Conservation (phyloP, 192 early-diverging fungal species). For the Haplosporangium gracile region DNA sequence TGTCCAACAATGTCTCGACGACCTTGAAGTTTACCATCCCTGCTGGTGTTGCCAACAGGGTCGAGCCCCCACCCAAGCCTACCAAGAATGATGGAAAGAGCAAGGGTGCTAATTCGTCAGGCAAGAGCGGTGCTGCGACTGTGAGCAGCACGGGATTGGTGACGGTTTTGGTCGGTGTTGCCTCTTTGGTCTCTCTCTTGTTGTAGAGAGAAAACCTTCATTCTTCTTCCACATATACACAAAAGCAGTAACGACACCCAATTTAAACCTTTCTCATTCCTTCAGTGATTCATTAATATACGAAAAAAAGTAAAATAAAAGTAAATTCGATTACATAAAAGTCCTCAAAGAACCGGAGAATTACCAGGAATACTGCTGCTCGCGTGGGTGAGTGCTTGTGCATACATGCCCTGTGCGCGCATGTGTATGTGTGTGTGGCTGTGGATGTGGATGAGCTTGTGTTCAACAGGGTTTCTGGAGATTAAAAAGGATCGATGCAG, state of each 20-base stretch:
- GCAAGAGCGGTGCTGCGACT: not conserved
- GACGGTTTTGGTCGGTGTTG: not conserved
- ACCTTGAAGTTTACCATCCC: constrained; percentile 17
- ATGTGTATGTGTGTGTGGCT: no score
- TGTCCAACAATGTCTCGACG: constrained; percentile 11
- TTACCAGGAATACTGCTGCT: not conserved
- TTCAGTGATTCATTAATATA: no score
- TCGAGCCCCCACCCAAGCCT: constrained; percentile 40
- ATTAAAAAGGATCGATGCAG: no score
- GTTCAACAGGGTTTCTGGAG: no score
- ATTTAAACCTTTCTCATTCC: no score
- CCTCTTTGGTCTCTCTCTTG: constrained; percentile 9
- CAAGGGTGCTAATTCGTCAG: not conserved
- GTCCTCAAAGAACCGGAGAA: no score
- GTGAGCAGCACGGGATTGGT: not conserved
- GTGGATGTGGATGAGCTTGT: no score
- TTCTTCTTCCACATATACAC: not conserved
- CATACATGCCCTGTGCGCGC: no score
- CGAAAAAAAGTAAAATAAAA: no score
- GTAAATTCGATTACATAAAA: not conserved
- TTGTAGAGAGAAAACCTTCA: not conserved
- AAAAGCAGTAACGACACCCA: not conserved
- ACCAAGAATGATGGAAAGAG: not conserved
- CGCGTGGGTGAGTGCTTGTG: no score
- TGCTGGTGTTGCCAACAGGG: constrained; percentile 5